Evolutionary conservation across 345 rosid species (phyloP), one percentile per base, ranked within the genome.

Genomic region (Excoecaria cochinchinensis): DNA sequence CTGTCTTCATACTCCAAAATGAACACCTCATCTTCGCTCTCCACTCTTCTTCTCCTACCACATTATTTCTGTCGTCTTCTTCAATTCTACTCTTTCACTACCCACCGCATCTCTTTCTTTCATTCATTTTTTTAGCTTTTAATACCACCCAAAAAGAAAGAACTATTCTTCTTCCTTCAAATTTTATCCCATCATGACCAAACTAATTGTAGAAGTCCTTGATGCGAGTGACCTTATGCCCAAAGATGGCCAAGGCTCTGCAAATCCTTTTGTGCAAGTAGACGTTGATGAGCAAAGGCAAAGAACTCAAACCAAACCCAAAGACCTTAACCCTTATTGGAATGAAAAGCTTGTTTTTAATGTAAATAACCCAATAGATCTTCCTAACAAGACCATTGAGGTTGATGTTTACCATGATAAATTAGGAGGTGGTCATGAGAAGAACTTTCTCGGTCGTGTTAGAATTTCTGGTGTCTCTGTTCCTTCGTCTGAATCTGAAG

Each of bases 181-280:
- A 25, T 8, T 22, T 42, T 55, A 22, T 6, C 55, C 67, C 72
- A 61, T 79, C 86, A 95, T 92, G 97, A 81, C 84, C 40, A 88
- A 85, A 76, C 86, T 95, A 25, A 90, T 91, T 0, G 97, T 92
- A 3, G 93, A 91, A 85, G 89, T 95, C 39, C 80, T 83, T 16
- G 91, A 86, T 70, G 98, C 97, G n/a, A 81, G 84, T 52, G 94
- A 88, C 76, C 90, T 95, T 24, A 89, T 83, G 89, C 93, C 95
- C 2, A 92, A 89, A 83, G 95, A 92, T 65, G 94, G 96, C 0
- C 91, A 91, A 36, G 98, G 95, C 65, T 89, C 95, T 5, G 90
- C 96, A 5, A 88, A 87, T 76, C 89, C 95, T 0, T 93, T 82
- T 40, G 99, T 88, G 0, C 94, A 90, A 58, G 90, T 93, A 10